Evolutionary conservation across 164 flowering plant genomes (phyloP), one percentile per base, ranked within the genome.

Genomic region (Stephania cephalantha): DNA sequence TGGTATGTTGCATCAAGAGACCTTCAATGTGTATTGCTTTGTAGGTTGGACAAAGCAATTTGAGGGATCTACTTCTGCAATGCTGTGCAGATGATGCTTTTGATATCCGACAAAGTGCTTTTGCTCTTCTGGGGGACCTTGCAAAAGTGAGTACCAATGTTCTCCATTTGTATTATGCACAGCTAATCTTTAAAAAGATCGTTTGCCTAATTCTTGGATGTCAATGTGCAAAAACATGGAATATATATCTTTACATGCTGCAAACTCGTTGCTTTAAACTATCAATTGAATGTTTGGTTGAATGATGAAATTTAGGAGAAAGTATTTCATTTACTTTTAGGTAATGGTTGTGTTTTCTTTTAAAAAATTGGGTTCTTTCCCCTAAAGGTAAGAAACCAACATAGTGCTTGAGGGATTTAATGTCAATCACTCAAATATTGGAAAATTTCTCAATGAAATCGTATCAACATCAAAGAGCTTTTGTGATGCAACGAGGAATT

Each of bases 111-210:
- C 99, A 96, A 81, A 96, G 99, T 88, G 93, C 95, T 61, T 87
- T 96, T 86, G 99, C 99, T 12, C 90, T 96, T 81, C 90, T 96
- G 71, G 99, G 99, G 20, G 99, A 96, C 82, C 97, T 96, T 84
- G 95, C 97, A 68, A 87, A 89, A 80, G 99, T 96, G 88, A 85
- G 97, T 86, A 78, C 73, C 46, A 45, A 22, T 58, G 18, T 69
- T 69, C 8, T 75, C 13, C 10, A 6, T 11, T 31, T 6, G 22
- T 25, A 12, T 13, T 22, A 18, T 30, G 4, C 2, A 11, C 25
- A 42, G 2, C 20, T 61, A 61, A 61, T 7, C 20, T 35, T 35
- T 2, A 35, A 35, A 35, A 2, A 35, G 42, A 35, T 35, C 1
- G 42, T 35, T 35, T 35, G 42, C 42, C 42, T 35, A 2, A 35